Percentiles rank a stretch among this genome's conserved stretches.
Evolutionary conservation across 345 rosid genomes (phyloP).

Genomic region (Pugionium cornutum): DNA sequence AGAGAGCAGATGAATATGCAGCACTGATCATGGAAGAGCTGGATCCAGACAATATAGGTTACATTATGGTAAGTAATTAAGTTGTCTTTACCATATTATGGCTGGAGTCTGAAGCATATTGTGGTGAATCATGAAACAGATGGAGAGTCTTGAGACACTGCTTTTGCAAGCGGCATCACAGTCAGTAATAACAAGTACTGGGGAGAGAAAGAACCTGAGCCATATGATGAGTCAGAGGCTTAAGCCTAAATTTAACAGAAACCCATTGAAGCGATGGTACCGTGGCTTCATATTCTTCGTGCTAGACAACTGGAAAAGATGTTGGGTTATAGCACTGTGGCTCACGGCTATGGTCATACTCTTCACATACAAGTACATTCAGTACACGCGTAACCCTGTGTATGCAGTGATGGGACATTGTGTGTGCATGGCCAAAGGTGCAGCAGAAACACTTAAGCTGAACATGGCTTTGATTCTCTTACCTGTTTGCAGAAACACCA

Average conservation of each 20-base stretch:
- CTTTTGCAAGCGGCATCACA: conserved; percentile 61
- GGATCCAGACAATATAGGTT: conserved; percentile 70
- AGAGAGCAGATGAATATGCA: conserved; percentile 80
- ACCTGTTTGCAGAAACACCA: conserved; percentile 76
- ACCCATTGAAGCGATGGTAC: conserved; percentile 50
- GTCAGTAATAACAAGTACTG: conserved; percentile 46
- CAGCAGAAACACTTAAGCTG: conserved; percentile 66
- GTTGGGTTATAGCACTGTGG: conserved; percentile 73
- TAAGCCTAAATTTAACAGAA: conserved; percentile 53
- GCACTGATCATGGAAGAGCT: conserved; percentile 84
- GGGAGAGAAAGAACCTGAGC: conserved; percentile 67
- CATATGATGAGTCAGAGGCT: conserved; percentile 80
- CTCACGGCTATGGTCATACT: conserved; percentile 56
- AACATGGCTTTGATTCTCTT: conserved; percentile 80
- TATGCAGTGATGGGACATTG: conserved; percentile 67
- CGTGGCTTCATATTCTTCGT: conserved; percentile 51
- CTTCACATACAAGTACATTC: conserved; percentile 59
- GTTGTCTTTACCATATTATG: background rate
- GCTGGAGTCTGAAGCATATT: background rate
- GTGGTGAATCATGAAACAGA: conserved; percentile 41
- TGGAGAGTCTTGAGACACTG: conserved; percentile 65
- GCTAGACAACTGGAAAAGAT: conserved; percentile 74
- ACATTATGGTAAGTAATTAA: conserved; percentile 60
- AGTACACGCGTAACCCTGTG: conserved; percentile 52
- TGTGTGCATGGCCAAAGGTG: conserved; percentile 80